Evolutionary conservation across 1,284 basidiomycete species (phyloP).

Genomic region (Leccinum pachyderme): DNA sequence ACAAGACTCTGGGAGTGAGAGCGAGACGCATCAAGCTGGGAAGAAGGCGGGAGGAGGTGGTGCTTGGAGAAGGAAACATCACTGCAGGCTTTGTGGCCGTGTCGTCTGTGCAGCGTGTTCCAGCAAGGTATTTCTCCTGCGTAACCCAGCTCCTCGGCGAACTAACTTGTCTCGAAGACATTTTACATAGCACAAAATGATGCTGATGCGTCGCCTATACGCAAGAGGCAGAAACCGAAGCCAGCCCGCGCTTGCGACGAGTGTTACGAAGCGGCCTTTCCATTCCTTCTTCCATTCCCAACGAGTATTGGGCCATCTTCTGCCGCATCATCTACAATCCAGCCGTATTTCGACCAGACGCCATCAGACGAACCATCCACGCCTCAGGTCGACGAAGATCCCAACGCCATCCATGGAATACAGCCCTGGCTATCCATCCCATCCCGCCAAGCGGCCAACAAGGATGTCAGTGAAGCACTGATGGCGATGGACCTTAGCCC

Average conservation of each 20-base stretch:
- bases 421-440: slow-evolving; percentile 36
- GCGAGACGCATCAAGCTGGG: slow-evolving; percentile 8
- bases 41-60: slow-evolving; percentile 21
- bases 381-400: slow-evolving; percentile 16
- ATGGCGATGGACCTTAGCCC: slow-evolving; percentile 41
- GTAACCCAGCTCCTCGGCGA: not conserved
- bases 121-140: slow-evolving; percentile 53
- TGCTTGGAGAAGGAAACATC: slow-evolving; percentile 73
- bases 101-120: slow-evolving; percentile 86
- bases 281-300: slow-evolving; percentile 41
- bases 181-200: slow-evolving; percentile 70
- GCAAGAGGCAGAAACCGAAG: slow-evolving; percentile 55
- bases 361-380: slow-evolving; percentile 23
- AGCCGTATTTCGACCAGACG: slow-evolving; percentile 9
- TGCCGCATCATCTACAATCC: slow-evolving; percentile 4
- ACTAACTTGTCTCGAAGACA: slow-evolving; percentile 46
- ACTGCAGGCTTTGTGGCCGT: slow-evolving; percentile 86
- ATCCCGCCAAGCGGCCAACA: slow-evolving; percentile 14
- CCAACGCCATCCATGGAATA: slow-evolving; percentile 14
- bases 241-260: slow-evolving; percentile 80
- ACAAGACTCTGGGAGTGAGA: not conserved
- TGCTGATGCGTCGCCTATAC: slow-evolving; percentile 21
- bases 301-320: slow-evolving; percentile 15
- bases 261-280: slow-evolving; percentile 85
- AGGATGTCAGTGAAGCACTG: slow-evolving; percentile 33